Evolutionary conservation across 306 rosid species (phyloP).

Genomic region (Fragaria nilgerrensis): DNA sequence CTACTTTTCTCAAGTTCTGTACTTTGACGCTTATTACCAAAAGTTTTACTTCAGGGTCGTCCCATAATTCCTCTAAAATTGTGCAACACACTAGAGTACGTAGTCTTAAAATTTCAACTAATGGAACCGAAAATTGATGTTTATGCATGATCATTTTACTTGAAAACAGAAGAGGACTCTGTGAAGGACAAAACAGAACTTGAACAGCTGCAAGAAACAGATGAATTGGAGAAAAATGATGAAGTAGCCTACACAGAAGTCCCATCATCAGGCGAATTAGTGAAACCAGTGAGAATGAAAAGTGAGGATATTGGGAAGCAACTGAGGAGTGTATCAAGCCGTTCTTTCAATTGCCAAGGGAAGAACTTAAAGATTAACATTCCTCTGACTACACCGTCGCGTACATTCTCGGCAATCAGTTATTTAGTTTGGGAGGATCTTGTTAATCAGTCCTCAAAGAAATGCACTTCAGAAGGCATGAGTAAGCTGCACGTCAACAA

Average conservation of each 20-base stretch:
- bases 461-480: conserved; percentile 51
- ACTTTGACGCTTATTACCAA: not conserved
- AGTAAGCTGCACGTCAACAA: conserved; percentile 64
- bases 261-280: conserved; percentile 44
- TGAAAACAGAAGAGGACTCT: conserved; percentile 75
- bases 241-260: conserved; percentile 42
- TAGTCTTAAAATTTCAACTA: not conserved
- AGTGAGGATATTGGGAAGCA: conserved; percentile 52
- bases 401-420: conserved; percentile 87
- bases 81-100: not conserved
- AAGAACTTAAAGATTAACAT: conserved; percentile 83
- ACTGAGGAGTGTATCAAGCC: conserved; percentile 58
- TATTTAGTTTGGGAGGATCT: conserved; percentile 84
- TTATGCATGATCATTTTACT: conserved; percentile 5
- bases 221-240: conserved; percentile 60
- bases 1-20: not conserved
- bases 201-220: conserved; percentile 58
- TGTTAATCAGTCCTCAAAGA: conserved; percentile 69
- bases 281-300: conserved; percentile 39
- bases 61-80: not conserved
- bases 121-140: not conserved
- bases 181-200: conserved; percentile 53
- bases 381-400: conserved; percentile 83
- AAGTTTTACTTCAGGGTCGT: not conserved
- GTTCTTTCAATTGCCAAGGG: conserved; percentile 61